These are phyloP conservation scores for Fraxinus dipetala DNA, from an alignment of 305 asterid species.

Conservation along the genomic window DNA sequence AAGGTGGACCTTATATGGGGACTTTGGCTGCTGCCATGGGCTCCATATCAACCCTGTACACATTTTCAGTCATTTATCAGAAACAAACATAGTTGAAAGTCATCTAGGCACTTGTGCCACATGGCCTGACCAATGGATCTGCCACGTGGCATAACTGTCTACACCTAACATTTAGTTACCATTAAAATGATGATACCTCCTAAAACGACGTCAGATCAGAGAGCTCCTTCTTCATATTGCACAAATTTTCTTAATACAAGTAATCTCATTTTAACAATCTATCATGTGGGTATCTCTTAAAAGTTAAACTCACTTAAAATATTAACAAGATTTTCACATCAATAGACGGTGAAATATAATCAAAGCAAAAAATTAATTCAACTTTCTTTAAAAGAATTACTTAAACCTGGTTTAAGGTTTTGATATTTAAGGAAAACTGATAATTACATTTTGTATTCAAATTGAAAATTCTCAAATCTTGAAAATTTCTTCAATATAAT, in stretches of 20 bases:
- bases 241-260: not conserved
- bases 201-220: slow-evolving; percentile 13
- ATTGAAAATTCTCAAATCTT: slow-evolving; percentile 19
- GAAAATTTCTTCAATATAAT: not conserved
- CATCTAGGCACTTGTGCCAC: slow-evolving; percentile 31
- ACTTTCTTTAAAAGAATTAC: not conserved
- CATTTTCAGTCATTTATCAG: slow-evolving; percentile 31
- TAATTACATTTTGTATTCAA: not conserved
- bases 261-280: slow-evolving; percentile 4
- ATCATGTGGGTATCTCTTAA: slow-evolving; percentile 8
- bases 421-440: slow-evolving; percentile 9
- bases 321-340: not conserved
- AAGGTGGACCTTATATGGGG: slow-evolving; percentile 27
- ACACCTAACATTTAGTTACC: slow-evolving; percentile 18
- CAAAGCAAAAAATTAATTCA: not conserved
- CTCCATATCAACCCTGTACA: slow-evolving; percentile 10
- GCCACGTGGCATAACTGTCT: slow-evolving; percentile 35
- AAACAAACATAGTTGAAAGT: slow-evolving; percentile 26
- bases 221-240: not conserved
- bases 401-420: not conserved
- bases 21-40: slow-evolving; percentile 22
- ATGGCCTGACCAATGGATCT: slow-evolving; percentile 30
- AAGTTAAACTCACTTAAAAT: slow-evolving; percentile 2
- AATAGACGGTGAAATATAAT: not conserved
- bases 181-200: slow-evolving; percentile 2